Evolutionary conservation across 2,329 filamentous ascomycete species (phyloP), one percentile per base, ranked within the genome.

Genomic region (Exserohilum rostratum): DNA sequence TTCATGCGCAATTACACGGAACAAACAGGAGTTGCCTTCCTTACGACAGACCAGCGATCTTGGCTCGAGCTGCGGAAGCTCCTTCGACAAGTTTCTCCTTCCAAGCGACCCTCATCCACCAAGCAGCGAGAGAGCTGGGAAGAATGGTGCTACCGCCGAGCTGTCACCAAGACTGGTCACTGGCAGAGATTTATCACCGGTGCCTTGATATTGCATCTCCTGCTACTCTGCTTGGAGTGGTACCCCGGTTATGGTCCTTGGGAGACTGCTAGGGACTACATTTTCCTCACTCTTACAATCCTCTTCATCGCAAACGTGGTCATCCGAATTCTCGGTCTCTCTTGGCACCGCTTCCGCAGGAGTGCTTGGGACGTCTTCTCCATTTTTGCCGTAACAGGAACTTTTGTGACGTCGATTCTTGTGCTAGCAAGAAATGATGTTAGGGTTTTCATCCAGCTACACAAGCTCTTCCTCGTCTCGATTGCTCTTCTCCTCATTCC

Each of bases 1-100:
- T 99, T 99, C 75, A 99, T 99, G 95, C 91, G 95, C 57, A 99
- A 97, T 74, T 99, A 99, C 76, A 99, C 95, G 0, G 95, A 99
- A 76, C 93, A 98, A 76, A 99, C 95, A 0, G 95, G 95, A 1
- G 95, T 99, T 38, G 95, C 95, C 2, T 99, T 93, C 73, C 80
- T 99, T 66, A 99, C 95, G 1, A 89, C 93, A 0, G 95, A 99
- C 67, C 95, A 99, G 73, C 88, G 95, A 65, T 96, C 93, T 0
- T 99, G 95, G 95, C 84, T 99, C 12, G 95, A 99, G 74, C 77
- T 99, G 64, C 86, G 95, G 53, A 99, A 99, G 76, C 81, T 97
- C 20, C 80, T 99, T 34, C 85, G 91, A 46, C 95, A 98, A 72
- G 92, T 99, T 10, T 93, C 93, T 3, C 95, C 95, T 3, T 97